A percentile compares a stretch with the other conserved stretches of the same genome.
Evolutionary conservation across 1,284 basidiomycete species (phyloP).

Genomic region (Melampsora abietis-canadensis): DNA sequence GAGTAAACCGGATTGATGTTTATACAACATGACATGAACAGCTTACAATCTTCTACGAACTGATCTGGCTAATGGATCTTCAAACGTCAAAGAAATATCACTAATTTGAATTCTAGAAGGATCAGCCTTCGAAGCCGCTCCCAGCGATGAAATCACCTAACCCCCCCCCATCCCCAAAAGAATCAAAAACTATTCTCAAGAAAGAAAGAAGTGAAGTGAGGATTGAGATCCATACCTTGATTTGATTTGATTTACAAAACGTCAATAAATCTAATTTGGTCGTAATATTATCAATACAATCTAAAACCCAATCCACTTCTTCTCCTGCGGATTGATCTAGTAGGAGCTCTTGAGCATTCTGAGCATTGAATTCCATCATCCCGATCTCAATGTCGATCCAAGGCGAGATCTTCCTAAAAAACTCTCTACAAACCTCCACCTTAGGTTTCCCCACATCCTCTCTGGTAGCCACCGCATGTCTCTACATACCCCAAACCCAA

Average conservation of each 20-base stretch:
- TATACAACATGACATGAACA: too few relatives aligned
- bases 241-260: constrained; percentile 4
- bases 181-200: too few relatives aligned
- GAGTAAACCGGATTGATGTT: too few relatives aligned
- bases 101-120: constrained; percentile 89
- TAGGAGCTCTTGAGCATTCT: constrained; percentile 65
- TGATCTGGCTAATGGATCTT: constrained; percentile 88
- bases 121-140: constrained; percentile 92
- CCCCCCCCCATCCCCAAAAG: too few relatives aligned
- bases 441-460: constrained; percentile 92
- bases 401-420: constrained; percentile 66
- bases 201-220: background rate
- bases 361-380: constrained; percentile 72
- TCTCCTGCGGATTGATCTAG: constrained; percentile 57
- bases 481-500: constrained; percentile 47
- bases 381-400: constrained; percentile 76
- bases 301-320: constrained; percentile 81
- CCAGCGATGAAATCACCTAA: constrained; percentile 93
- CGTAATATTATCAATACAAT: constrained; percentile 93
- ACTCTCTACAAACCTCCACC: constrained; percentile 74
- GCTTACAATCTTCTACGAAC: constrained; percentile 72
- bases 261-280: constrained; percentile 63
- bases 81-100: constrained; percentile 86
- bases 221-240: too few relatives aligned
- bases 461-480: constrained; percentile 87